Percentiles rank a stretch among this genome's conserved stretches.
Conservation (phyloP, 371 early-diverging fungal species). For the Chytridium lagenaria region DNA sequence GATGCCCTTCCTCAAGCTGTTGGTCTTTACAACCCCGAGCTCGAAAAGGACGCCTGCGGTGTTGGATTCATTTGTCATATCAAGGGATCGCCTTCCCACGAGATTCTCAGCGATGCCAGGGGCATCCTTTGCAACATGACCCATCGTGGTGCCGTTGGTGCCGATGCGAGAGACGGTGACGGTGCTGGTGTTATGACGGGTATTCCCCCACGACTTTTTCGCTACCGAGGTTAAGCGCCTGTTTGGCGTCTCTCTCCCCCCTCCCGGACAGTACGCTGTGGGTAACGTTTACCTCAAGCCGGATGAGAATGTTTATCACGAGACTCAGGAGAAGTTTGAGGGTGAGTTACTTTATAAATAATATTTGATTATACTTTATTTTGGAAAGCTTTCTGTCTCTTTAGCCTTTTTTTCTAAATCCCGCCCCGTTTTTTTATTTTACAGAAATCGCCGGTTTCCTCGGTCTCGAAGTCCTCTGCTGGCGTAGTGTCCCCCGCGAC, state of each 20-base stretch:
- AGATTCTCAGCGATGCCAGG: constrained; percentile 85
- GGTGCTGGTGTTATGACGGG: constrained; percentile 83
- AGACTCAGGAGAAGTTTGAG: constrained; percentile 79
- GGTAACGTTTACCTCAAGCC: constrained; percentile 91
- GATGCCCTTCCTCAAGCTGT: constrained; percentile 80
- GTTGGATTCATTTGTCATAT: constrained; percentile 96
- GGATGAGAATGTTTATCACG: constrained; percentile 62
- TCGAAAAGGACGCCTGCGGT: constrained; percentile 70
- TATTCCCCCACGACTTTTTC: constrained; percentile 91
- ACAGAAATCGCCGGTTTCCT: constrained; percentile 53
- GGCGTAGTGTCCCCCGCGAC: constrained; percentile 91
- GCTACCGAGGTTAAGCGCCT: constrained; percentile 51
- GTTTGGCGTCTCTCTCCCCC: constrained; percentile 62
- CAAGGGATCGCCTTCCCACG: constrained; percentile 78
- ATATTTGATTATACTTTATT: background rate
- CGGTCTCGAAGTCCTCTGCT: constrained; percentile 81
- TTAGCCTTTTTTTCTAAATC: constrained; percentile 4
- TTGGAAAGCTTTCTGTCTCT: background rate
- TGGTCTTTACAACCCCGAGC: constrained; percentile 88
- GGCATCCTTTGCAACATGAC: constrained; percentile 95
- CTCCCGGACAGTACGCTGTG: constrained; percentile 85
- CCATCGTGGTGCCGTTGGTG: constrained; percentile 93
- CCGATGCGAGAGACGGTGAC: constrained; percentile 72
- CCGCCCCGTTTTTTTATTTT: background rate
- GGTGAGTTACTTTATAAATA: background rate